Base-by-base conservation (phyloP, 495 filamentous ascomycete species). In the Trichoderma asperelloides region DNA sequence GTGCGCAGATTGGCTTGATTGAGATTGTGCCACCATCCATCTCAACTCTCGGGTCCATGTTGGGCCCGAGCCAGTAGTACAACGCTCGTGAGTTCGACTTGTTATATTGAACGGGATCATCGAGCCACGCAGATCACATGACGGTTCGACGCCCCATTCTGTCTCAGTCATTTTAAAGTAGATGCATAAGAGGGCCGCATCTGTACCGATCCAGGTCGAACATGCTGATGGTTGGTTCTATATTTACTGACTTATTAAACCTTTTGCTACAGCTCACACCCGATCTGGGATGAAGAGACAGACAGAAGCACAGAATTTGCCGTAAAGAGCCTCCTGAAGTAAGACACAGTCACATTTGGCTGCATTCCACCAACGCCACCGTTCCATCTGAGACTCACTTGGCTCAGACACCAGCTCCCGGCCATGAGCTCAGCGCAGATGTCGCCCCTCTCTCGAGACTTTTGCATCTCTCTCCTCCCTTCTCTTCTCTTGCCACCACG, bases 401-500 rank as follows among this genome's bases (percentile, higher is more conserved):
- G 55, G 27, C 55, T 30, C 16, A 60, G 55, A 60, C 55, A 60
- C 25, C 23, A 60, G 12, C 55, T 60, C 55, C 55, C 55, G 55
- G 23, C 9, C 12, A 6, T 30, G 23, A 21, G 49, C 49, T 55
- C 18, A 55, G 18, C 49, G 23, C 49, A 55, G 18, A 27, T 21
- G 11, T 13, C 1, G 16, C 55, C 55, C 27, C 55, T 60, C 27
- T 60, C 27, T 30, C 1, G 4, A 5, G 23, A 16, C 16, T 60
- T 27, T n/a, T 30, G 8, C 8, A 9, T 21, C 55, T 30, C 55
- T 60, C 51, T 55, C 16, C 16, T 55, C 21, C 49, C 49, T 25
- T n/a, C 2, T 47, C 13, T 47, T 47, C n/a, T 25, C 55, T 30
- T 60, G 9, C 55, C 16, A 27, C 25, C 5, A 1, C 7, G 55